These are phyloP conservation scores for Suhomyces panamericanus DNA, from an alignment of 1,139 yeast species.

Conservation along the genomic window DNA sequence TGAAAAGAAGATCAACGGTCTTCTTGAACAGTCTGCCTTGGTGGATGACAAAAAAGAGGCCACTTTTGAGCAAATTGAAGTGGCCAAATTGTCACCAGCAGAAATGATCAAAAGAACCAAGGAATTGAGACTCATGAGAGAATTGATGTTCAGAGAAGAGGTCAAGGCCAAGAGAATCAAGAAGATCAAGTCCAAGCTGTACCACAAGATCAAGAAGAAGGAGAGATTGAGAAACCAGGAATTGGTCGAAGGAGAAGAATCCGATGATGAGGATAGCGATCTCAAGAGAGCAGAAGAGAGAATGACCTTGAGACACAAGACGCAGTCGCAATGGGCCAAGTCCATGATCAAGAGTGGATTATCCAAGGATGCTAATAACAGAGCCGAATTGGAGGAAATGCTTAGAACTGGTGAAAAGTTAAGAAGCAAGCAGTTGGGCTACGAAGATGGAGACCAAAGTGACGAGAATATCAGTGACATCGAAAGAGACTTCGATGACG, in stretches of 20 bases:
- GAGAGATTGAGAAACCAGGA: slow-evolving; percentile 72
- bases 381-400: slow-evolving; percentile 94
- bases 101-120: slow-evolving; percentile 77
- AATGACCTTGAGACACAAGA: slow-evolving; percentile 88
- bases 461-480: slow-evolving; percentile 53
- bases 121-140: slow-evolving; percentile 89
- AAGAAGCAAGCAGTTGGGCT: slow-evolving; percentile 72
- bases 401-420: slow-evolving; percentile 80
- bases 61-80: slow-evolving; percentile 82
- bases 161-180: slow-evolving; percentile 85
- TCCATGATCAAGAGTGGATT: slow-evolving; percentile 88
- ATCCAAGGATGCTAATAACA: slow-evolving; percentile 78
- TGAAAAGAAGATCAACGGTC: slow-evolving; percentile 62
- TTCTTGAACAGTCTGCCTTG: slow-evolving; percentile 66
- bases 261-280: slow-evolving; percentile 65
- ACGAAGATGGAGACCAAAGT: slow-evolving; percentile 53
- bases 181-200: slow-evolving; percentile 90
- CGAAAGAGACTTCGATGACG: slow-evolving; percentile 43
- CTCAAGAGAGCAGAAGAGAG: slow-evolving; percentile 82
- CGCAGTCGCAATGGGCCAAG: slow-evolving; percentile 88
- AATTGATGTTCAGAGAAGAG: slow-evolving; percentile 94
- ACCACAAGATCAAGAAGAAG: slow-evolving; percentile 81
- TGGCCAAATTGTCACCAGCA: slow-evolving; percentile 78
- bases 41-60: slow-evolving; percentile 75
- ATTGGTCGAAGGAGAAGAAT: slow-evolving; percentile 62